Evolutionary conservation across 768 basidiomycete species (phyloP).

Genomic region (Trametes coccinea): DNA sequence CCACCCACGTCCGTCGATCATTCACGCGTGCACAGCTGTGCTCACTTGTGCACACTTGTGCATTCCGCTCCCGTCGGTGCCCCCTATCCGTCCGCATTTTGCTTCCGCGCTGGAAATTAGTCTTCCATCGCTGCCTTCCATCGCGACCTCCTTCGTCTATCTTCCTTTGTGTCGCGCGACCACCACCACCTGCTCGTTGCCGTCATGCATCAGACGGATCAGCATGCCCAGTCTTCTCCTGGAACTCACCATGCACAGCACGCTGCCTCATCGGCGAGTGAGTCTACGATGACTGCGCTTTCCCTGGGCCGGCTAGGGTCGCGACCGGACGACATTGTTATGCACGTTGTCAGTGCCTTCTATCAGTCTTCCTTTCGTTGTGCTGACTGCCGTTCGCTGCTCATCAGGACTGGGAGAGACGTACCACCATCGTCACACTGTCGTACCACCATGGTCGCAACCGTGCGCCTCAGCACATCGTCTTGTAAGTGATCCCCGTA

Average conservation of each 20-base stretch:
- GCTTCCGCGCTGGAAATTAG: not conserved
- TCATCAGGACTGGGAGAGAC: not conserved
- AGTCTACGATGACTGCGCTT: not conserved
- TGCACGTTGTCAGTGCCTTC: not conserved
- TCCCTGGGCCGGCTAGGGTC: not conserved
- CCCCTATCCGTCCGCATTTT: not conserved
- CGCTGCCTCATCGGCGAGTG: too few species aligned
- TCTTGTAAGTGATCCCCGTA: not conserved
- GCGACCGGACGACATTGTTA: not conserved
- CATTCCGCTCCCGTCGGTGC: not conserved
- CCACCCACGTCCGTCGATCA: too few species aligned
- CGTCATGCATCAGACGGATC: not conserved
- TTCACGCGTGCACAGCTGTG: not conserved
- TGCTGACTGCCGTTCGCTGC: not conserved
- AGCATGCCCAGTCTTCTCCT: too few species aligned
- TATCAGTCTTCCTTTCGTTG: not conserved
- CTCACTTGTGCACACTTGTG: not conserved
- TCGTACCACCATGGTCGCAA: not conserved
- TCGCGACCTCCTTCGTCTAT: not conserved
- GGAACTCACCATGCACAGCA: too few species aligned
- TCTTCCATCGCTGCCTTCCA: not conserved
- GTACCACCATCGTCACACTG: slow-evolving; percentile 3
- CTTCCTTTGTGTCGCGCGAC: not conserved
- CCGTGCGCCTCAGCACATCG: not conserved
- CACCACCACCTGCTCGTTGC: not conserved